A percentile compares a stretch with the other conserved stretches of the same genome.
Evolutionary conservation across 2,329 filamentous ascomycete species (phyloP).

Genomic region (Botrytis aclada): DNA sequence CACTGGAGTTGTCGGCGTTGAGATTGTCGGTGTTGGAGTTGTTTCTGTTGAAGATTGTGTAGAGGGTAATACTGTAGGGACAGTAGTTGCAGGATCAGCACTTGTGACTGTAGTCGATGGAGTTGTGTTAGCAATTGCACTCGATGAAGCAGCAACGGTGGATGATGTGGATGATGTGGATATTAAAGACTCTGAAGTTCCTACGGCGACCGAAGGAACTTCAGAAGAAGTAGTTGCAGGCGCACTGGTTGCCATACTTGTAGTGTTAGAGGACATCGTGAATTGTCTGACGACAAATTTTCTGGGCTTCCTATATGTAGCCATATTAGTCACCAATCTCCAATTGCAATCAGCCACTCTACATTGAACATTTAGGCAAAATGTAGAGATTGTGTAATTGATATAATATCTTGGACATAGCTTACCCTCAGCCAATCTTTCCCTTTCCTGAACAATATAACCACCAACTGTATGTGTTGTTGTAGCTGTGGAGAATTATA

Average conservation of each 20-base stretch:
- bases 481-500: background rate
- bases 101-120: conserved; percentile 27
- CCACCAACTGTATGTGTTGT: background rate
- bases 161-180: conserved; percentile 7
- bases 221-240: conserved; percentile 18
- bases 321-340: conserved; percentile 26
- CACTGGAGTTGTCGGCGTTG: conserved; percentile 22
- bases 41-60: conserved; percentile 13
- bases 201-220: conserved; percentile 23
- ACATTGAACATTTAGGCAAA: background rate
- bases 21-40: conserved; percentile 19
- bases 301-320: conserved; percentile 23
- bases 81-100: conserved; percentile 12
- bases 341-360: background rate
- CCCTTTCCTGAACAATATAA: background rate
- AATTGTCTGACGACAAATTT: conserved; percentile 28
- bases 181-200: conserved; percentile 19
- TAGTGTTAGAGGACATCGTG: conserved; percentile 33
- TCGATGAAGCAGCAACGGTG: conserved; percentile 21
- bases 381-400: background rate
- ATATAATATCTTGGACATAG: conserved; percentile 1
- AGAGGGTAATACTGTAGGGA: conserved; percentile 17
- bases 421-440: conserved; percentile 15
- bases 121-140: conserved; percentile 34
- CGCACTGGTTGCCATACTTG: conserved; percentile 31